Conservation (phyloP, 805 yeast genomes). For the Wickerhamiella brachini region DNA sequence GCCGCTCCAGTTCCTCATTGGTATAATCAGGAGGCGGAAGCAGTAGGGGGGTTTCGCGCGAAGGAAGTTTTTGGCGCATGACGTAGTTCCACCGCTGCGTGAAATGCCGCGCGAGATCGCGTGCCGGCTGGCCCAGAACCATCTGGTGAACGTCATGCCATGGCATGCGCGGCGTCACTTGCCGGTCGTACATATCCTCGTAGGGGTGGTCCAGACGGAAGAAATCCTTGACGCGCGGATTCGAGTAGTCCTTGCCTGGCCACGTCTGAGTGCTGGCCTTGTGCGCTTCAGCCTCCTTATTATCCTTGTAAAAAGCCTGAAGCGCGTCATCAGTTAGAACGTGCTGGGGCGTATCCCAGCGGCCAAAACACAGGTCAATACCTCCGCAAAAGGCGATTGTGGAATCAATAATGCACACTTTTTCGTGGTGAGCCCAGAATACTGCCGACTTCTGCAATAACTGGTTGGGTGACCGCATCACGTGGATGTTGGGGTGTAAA, state of each 20-base stretch:
- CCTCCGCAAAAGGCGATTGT: conserved; percentile 90
- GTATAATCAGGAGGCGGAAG: conserved; percentile 87
- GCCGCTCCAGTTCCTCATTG: conserved; percentile 47
- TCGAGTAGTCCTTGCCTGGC: conserved; percentile 96
- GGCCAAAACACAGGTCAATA: conserved; percentile 85
- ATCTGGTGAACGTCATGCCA: conserved; percentile 99
- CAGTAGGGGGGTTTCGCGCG: conserved; percentile 80
- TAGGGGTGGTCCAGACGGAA: conserved; percentile 68
- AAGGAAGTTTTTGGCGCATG: conserved; percentile 84
- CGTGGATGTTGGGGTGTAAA: conserved; percentile 73
- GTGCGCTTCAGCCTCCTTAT: conserved; percentile 3
- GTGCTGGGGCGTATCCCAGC: conserved; percentile 95
- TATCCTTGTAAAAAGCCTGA: conserved; percentile 23
- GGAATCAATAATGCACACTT: conserved; percentile 73
- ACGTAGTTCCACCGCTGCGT: conserved; percentile 96
- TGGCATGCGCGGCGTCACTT: conserved; percentile 82
- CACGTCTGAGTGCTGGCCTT: conserved; percentile 43
- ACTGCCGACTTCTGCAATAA: conserved; percentile 70
- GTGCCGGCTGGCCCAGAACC: conserved; percentile 84
- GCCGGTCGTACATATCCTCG: conserved; percentile 82
- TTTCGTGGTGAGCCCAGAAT: conserved; percentile 99
- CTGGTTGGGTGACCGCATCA: conserved; percentile 91
- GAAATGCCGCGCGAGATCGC: conserved; percentile 86
- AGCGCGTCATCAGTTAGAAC: conserved; percentile 64
- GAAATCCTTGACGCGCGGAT: conserved; percentile 87